Base-by-base conservation (phyloP, 495 filamentous ascomycete genomes). In the Usnea hakonensis region DNA sequence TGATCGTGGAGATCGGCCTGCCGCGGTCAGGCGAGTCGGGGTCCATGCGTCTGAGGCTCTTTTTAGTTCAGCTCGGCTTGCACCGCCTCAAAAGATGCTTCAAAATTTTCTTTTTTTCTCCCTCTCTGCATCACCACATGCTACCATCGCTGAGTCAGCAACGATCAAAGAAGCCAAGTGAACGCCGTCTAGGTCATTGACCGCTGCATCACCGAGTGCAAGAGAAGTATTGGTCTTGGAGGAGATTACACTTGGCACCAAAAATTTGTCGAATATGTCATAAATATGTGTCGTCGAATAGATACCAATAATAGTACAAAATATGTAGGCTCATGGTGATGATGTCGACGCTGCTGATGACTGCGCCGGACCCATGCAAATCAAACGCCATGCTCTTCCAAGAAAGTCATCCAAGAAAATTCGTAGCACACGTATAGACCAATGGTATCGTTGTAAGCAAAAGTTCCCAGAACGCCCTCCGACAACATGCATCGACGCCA, bases 401-500 rank as follows among this genome's bases (percentile, higher is more conserved):
- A 13, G 13, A 36, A 40, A 6, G 8, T 33, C n/a, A 28, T 11
- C 28, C 38, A 41, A 35, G 6, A 46, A 44, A 11, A 33, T 19
- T 40, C 53, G 52, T 62, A 44, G 55, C 36, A 23, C 23, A 57
- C 37, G 36, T 54, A 56, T 14, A 32, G 30, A 48, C 10, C 19
- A 54, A 44, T 60, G 60, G 60, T 62, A 62, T 62, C 60, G 56
- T 62, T n/a, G 40, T 56, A 62, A 46, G 48, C 41, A 60, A 30
- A 30, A 53, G 17, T 23, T 44, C 35, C 28, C 44, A 23, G 28
- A 37, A 23, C 46, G 46, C 26, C 35, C 8, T 26, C 46, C 46
- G 4, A 17, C 23, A 50, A 30, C 30, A 57, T 55, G 60, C 60
- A 54, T 30, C 53, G 8, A 62, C n/a, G 21, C 30, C 38, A 37